Evolutionary conservation across 495 filamentous ascomycete genomes (phyloP).

Genomic region (Penicillium roqueforti): DNA sequence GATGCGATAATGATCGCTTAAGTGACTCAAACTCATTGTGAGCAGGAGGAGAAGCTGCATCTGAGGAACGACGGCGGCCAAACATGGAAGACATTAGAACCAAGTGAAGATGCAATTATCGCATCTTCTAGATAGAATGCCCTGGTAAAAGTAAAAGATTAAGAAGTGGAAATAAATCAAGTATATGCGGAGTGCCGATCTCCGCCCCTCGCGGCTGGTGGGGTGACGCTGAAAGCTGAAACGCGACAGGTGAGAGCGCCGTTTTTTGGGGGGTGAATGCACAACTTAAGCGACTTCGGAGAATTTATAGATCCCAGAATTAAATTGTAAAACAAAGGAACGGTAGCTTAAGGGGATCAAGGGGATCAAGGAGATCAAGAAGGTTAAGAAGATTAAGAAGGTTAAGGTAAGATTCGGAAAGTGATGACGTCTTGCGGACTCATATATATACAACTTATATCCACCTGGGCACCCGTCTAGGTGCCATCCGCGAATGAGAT

Average conservation of each 20-base stretch:
- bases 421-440: neutral
- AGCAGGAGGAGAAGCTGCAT: conserved; percentile 8
- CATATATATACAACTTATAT: neutral
- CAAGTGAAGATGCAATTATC: neutral
- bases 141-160: neutral
- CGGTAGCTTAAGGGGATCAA: too few species aligned
- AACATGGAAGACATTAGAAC: conserved; percentile 21
- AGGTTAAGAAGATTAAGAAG: neutral
- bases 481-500: too few species aligned
- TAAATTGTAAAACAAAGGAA: neutral
- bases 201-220: conserved; percentile 19
- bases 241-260: conserved; percentile 12
- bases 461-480: too few species aligned
- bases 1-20: neutral
- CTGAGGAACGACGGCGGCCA: conserved; percentile 23
- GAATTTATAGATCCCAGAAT: neutral
- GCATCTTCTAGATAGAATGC: neutral
- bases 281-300: too few species aligned
- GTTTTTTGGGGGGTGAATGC: too few species aligned
- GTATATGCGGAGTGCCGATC: conserved; percentile 9
- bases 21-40: neutral
- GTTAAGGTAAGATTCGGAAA: neutral
- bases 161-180: neutral
- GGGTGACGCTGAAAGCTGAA: conserved; percentile 16
- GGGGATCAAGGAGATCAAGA: too few species aligned